Evolutionary conservation across 2,329 filamentous ascomycete genomes (phyloP).

Genomic region (Zopfia rhizophila): DNA sequence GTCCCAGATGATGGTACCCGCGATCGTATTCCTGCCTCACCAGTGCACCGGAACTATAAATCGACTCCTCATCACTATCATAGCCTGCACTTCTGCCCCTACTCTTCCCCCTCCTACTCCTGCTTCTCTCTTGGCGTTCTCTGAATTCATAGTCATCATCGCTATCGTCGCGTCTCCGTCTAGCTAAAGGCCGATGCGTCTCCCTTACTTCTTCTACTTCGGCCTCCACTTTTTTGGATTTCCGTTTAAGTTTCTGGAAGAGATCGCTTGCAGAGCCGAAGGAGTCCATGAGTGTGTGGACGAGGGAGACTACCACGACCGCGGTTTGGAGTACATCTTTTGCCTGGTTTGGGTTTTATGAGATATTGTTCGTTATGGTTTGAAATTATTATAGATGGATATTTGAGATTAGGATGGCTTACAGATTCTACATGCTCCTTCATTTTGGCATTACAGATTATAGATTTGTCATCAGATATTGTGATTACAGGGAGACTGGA

Average conservation of each 20-base stretch:
- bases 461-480: no score
- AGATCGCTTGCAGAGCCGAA: conserved; percentile 44
- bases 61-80: conserved; percentile 42
- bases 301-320: conserved; percentile 43
- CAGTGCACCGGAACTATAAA: conserved; percentile 34
- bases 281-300: conserved; percentile 38
- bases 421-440: no score
- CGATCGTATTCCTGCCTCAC: conserved; percentile 42
- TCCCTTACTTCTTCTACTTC: conserved; percentile 19
- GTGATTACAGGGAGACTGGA: no score
- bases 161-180: conserved; percentile 20
- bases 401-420: no score
- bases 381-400: no score
- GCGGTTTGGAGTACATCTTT: conserved; percentile 37
- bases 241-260: conserved; percentile 42
- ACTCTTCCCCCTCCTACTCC: conserved; percentile 25
- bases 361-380: no score
- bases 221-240: conserved; percentile 26
- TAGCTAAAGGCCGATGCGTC: background rate
- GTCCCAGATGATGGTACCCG: conserved; percentile 40
- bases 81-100: conserved; percentile 25
- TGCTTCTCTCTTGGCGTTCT: conserved; percentile 17
- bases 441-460: no score
- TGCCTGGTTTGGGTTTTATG: no score
- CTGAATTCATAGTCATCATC: conserved; percentile 17